A percentile compares a stretch with the other conserved stretches of the same genome.
Conservation (phyloP, 257 asterid species). For the Knoxia roxburghii region DNA sequence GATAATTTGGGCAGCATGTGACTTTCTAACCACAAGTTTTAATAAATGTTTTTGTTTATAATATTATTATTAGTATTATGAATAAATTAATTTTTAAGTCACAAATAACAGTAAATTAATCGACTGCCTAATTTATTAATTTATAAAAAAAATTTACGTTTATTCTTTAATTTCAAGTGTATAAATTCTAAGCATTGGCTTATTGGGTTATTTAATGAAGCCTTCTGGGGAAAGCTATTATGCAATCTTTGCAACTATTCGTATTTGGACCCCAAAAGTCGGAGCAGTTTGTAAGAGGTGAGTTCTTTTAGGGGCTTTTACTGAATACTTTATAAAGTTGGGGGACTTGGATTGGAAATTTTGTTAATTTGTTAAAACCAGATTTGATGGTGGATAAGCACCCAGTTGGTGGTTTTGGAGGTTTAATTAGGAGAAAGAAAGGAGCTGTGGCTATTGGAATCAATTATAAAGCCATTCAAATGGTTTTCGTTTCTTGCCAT, state of each 20-base stretch:
- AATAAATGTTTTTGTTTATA: too few relatives aligned
- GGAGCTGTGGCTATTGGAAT: slow-evolving; percentile 61
- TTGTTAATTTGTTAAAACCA: slow-evolving; percentile 17
- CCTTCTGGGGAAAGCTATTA: slow-evolving; percentile 45
- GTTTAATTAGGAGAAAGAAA: slow-evolving; percentile 63
- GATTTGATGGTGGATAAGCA: slow-evolving; percentile 56
- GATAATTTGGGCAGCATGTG: too few relatives aligned
- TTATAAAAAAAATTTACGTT: too few relatives aligned
- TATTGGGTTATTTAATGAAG: slow-evolving; percentile 23
- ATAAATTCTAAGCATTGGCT: neutral
- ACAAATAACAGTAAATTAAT: too few relatives aligned
- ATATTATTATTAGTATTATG: too few relatives aligned
- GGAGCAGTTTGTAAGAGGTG: slow-evolving; percentile 34
- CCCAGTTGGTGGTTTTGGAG: slow-evolving; percentile 52
- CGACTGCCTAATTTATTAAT: too few relatives aligned
- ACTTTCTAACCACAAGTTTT: too few relatives aligned
- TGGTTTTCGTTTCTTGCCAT: slow-evolving; percentile 64
- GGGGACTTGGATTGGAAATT: too few relatives aligned
- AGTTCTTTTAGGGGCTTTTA: neutral
- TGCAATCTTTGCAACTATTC: slow-evolving; percentile 65
- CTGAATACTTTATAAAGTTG: too few relatives aligned
- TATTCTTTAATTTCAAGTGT: too few relatives aligned
- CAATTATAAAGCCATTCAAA: slow-evolving; percentile 39
- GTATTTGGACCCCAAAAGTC: slow-evolving; percentile 43
- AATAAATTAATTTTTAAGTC: too few relatives aligned